phyloP scores from a whole-genome alignment of 2,329 filamentous ascomycete genomes.

The Beauveria rudraprayagi region DNA sequence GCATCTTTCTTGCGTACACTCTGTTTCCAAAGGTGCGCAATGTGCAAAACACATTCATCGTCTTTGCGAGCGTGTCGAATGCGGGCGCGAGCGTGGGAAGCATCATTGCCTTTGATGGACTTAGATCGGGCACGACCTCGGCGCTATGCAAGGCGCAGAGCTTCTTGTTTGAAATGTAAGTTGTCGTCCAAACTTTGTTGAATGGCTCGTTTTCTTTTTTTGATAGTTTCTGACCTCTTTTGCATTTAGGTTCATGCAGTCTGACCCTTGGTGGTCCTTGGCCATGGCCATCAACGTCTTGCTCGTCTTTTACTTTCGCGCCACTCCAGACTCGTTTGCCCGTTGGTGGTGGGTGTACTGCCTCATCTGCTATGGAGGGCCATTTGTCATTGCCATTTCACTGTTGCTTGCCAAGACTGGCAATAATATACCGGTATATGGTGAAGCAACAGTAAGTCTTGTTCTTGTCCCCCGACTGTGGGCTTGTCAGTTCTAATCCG shows the following conservation, averaged over 20 bases:
- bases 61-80: constrained; percentile 53
- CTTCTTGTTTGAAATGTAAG: constrained; percentile 61
- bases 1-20: constrained; percentile 45
- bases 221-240: background rate
- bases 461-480: background rate
- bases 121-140: constrained; percentile 44
- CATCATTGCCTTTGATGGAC: constrained; percentile 60
- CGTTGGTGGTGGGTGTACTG: constrained; percentile 65
- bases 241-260: constrained; percentile 61
- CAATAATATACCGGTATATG: constrained; percentile 37
- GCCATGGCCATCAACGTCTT: constrained; percentile 80
- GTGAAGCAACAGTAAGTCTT: constrained; percentile 46
- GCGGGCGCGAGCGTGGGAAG: constrained; percentile 56
- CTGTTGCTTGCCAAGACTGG: constrained; percentile 49
- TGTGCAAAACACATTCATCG: constrained; percentile 54
- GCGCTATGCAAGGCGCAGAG: constrained; percentile 54
- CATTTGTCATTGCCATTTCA: constrained; percentile 57
- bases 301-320: constrained; percentile 56
- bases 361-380: constrained; percentile 62
- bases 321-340: constrained; percentile 59
- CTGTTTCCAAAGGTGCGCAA: constrained; percentile 45
- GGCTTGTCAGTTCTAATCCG: background rate
- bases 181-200: constrained; percentile 8
- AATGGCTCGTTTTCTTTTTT: no score
- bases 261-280: constrained; percentile 68